Conservation (phyloP, 768 basidiomycete genomes). For the Mycena metata region DNA sequence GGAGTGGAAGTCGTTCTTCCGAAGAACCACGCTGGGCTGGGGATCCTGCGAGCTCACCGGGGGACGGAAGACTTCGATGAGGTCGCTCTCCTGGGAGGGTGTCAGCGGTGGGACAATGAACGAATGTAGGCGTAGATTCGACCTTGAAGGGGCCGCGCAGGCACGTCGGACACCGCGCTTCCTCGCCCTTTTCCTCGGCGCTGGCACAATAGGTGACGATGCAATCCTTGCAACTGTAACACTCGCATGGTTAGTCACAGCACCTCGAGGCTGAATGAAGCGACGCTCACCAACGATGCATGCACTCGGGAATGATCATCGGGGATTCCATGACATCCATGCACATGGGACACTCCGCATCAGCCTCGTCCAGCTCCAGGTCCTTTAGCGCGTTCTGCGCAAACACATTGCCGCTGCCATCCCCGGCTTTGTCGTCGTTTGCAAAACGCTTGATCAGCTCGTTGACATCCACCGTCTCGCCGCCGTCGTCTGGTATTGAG, state of each 20-base stretch:
- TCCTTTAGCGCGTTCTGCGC: slow-evolving; percentile 76
- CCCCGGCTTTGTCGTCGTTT: slow-evolving; percentile 46
- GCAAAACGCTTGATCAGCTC: slow-evolving; percentile 69
- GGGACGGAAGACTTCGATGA: slow-evolving; percentile 72
- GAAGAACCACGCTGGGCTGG: slow-evolving; percentile 65
- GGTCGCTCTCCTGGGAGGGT: slow-evolving; percentile 62
- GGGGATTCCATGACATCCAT: slow-evolving; percentile 81
- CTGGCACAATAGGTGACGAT: slow-evolving; percentile 79
- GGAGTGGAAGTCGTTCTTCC: slow-evolving; percentile 87
- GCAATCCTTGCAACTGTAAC: slow-evolving; percentile 88
- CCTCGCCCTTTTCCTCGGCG: slow-evolving; percentile 77
- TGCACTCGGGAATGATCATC: slow-evolving; percentile 78
- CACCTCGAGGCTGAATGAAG: slow-evolving; percentile 5
- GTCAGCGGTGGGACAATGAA: neutral
- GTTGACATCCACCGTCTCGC: slow-evolving; percentile 66
- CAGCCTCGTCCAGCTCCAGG: slow-evolving; percentile 64
- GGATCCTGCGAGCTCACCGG: slow-evolving; percentile 53
- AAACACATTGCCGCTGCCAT: slow-evolving; percentile 57
- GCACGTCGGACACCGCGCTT: slow-evolving; percentile 86
- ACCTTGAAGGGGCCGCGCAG: slow-evolving; percentile 76
- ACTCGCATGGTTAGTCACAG: neutral
- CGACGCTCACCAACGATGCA: slow-evolving; percentile 77
- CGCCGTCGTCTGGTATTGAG: slow-evolving; percentile 52
- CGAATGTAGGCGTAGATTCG: neutral
- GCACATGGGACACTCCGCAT: slow-evolving; percentile 84